These are phyloP conservation scores for Flaveria brownii DNA, from an alignment of 129 eudicot genomes.

Conservation along the genomic window DNA sequence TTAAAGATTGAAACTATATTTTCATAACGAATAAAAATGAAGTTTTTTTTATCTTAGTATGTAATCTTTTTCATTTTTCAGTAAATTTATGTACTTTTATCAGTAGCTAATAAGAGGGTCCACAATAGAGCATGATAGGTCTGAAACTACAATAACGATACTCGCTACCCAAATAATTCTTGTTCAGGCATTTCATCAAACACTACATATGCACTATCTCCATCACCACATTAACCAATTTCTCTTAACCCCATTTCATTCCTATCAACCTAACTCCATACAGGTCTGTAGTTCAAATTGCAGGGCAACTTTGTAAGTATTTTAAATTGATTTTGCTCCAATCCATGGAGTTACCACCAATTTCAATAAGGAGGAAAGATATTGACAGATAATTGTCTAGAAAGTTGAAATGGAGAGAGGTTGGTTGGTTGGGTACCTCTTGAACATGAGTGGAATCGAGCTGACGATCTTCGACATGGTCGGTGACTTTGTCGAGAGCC, in stretches of 20 bases:
- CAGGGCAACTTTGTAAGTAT: too few relatives aligned
- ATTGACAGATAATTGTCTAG: too few relatives aligned
- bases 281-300: slow-evolving; percentile 5
- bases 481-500: slow-evolving; percentile 94
- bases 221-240: too few relatives aligned
- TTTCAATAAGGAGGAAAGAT: too few relatives aligned
- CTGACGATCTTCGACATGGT: slow-evolving; percentile 98
- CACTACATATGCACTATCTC: too few relatives aligned
- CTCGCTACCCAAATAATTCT: too few relatives aligned
- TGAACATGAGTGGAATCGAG: slow-evolving; percentile 97
- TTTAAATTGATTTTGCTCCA: not conserved
- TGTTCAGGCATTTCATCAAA: too few relatives aligned
- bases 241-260: too few relatives aligned
- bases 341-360: not conserved
- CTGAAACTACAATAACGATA: too few relatives aligned
- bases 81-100: slow-evolving; percentile 23
- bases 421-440: slow-evolving; percentile 61
- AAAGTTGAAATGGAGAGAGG: not conserved
- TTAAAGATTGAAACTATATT: too few relatives aligned
- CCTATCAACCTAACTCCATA: too few relatives aligned
- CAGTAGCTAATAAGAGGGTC: slow-evolving; percentile 31
- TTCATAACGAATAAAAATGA: not conserved
- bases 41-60: slow-evolving; percentile 5
- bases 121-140: slow-evolving; percentile 24
- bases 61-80: slow-evolving; percentile 23